Percentiles rank a stretch among this genome's conserved stretches.
These are phyloP conservation scores for Batrachochytrium dendrobatidis DNA, from an alignment of 371 early-diverging fungal species.

Conservation along the genomic window DNA sequence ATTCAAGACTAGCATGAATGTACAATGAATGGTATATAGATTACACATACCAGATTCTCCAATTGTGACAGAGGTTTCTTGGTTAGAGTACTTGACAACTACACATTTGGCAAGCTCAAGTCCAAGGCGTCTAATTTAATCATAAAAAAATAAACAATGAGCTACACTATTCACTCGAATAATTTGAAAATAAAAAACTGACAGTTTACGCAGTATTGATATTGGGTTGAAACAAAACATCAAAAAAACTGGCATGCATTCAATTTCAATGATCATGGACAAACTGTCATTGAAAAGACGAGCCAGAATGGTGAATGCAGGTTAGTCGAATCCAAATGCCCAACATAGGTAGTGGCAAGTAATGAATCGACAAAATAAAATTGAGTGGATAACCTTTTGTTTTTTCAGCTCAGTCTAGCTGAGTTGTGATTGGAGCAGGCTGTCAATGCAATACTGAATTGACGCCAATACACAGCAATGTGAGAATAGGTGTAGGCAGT, in stretches of 20 bases:
- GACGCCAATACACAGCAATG: too few relatives aligned
- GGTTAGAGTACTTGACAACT: conserved; percentile 92
- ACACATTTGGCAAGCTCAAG: conserved; percentile 82
- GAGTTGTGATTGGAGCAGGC: too few relatives aligned
- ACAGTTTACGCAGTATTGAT: not conserved
- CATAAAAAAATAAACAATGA: not conserved
- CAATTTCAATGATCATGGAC: not conserved
- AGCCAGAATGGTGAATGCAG: not conserved
- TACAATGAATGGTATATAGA: too few relatives aligned
- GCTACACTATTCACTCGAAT: not conserved
- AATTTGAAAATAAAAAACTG: not conserved
- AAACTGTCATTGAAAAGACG: not conserved
- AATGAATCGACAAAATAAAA: too few relatives aligned
- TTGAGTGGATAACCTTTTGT: too few relatives aligned
- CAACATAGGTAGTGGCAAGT: too few relatives aligned
- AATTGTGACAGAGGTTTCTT: conserved; percentile 92
- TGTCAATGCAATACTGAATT: too few relatives aligned
- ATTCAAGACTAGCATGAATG: too few relatives aligned
- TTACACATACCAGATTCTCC: conserved; percentile 68
- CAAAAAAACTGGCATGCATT: not conserved
- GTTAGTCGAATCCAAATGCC: too few relatives aligned
- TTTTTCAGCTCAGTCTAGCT: too few relatives aligned
- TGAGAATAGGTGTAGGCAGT: too few relatives aligned
- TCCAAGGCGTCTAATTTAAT: conserved; percentile 57
- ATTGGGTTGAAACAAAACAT: not conserved